phyloP scores from a whole-genome alignment of 805 yeast species.

The Phaffomyces antillensis region DNA sequence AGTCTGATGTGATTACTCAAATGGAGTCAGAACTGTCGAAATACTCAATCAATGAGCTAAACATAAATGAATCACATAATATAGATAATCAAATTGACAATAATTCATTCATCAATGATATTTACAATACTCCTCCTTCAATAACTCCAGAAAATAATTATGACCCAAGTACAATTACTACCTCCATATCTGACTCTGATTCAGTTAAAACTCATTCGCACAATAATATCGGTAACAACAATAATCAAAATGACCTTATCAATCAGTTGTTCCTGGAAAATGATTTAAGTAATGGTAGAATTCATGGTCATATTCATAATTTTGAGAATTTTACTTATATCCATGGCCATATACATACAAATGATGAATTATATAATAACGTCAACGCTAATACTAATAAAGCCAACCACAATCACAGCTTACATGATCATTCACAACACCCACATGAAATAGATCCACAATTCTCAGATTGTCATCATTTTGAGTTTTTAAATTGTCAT shows the following conservation, averaged over 20 bases:
- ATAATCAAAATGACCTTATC: background rate
- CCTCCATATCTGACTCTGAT: background rate
- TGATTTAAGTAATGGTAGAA: slow-evolving; percentile 37
- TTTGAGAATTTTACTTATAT: slow-evolving; percentile 55
- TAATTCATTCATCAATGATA: background rate
- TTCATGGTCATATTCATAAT: slow-evolving; percentile 62
- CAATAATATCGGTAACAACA: no score
- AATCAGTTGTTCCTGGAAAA: slow-evolving; percentile 2
- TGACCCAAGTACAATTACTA: background rate
- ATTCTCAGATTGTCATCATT: slow-evolving; percentile 31
- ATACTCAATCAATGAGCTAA: background rate
- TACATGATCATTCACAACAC: background rate
- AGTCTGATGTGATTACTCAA: background rate
- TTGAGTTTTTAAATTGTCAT: slow-evolving; percentile 35
- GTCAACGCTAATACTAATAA: background rate
- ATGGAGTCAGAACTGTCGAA: slow-evolving; percentile 1
- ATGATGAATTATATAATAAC: slow-evolving; percentile 9
- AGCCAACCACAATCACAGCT: no score
- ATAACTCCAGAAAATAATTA: background rate
- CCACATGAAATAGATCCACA: slow-evolving; percentile 13
- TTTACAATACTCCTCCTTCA: background rate
- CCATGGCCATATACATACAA: slow-evolving; percentile 59
- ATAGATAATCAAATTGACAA: background rate
- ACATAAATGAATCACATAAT: background rate
- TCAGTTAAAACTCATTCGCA: background rate